A percentile compares a stretch with the other conserved stretches of the same genome.
These are phyloP conservation scores for Starmerella bombi DNA, from an alignment of 805 yeast genomes.

Conservation along the genomic window DNA sequence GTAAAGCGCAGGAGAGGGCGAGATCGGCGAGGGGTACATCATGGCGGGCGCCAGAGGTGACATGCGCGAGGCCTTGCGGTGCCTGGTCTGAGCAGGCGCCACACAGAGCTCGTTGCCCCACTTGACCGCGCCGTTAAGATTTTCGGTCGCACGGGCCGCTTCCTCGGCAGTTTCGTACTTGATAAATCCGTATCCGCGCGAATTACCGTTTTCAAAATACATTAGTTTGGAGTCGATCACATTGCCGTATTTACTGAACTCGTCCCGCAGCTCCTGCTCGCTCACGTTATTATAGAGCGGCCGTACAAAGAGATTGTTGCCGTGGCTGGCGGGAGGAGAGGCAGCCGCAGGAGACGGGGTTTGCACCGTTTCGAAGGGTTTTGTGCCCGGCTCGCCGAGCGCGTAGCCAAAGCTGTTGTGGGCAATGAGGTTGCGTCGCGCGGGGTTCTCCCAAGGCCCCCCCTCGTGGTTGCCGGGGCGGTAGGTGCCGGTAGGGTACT, in stretches of 20 bases:
- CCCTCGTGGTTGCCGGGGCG: conserved; percentile 2
- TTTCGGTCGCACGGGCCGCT: conserved; percentile 57
- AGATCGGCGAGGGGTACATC: not conserved
- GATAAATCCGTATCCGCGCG: conserved; percentile 73
- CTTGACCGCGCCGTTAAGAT: conserved; percentile 43
- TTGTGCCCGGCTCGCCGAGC: not conserved
- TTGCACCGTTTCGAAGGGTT: not conserved
- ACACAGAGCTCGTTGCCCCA: conserved; percentile 45
- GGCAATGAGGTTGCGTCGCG: not conserved
- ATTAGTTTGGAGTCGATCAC: conserved; percentile 45
- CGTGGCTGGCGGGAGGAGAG: not conserved
- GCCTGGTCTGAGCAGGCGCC: conserved; percentile 55
- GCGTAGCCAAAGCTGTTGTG: not conserved
- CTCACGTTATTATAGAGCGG: conserved; percentile 43
- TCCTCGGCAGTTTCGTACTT: conserved; percentile 53
- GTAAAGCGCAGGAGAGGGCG: not conserved
- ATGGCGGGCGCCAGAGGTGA: not conserved
- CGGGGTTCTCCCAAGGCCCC: too few species aligned
- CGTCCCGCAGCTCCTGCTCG: conserved; percentile 38
- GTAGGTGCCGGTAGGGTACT: conserved; percentile 27
- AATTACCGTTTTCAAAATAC: conserved; percentile 37
- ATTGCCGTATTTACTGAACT: conserved; percentile 38
- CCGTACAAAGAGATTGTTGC: conserved; percentile 54
- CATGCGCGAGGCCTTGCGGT: not conserved
- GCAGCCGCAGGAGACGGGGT: not conserved